Base-by-base conservation (phyloP, 352 stramenopile genomes). In the Globisporangium apiculatum region DNA sequence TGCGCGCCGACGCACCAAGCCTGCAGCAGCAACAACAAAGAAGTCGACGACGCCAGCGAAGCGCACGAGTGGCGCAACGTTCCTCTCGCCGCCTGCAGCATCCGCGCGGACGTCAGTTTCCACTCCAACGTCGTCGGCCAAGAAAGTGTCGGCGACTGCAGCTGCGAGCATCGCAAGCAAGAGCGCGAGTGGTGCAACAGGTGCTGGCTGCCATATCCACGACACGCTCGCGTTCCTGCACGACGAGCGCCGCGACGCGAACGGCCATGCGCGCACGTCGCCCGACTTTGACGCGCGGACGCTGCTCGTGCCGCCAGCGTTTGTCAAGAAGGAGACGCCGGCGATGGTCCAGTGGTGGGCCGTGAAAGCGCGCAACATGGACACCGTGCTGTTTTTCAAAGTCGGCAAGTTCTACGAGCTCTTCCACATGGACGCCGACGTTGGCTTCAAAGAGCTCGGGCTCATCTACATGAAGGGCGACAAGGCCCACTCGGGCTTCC, bases 381-480 rank as follows among this genome's bases (percentile, higher is more conserved):
- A 99, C 72, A 98, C 93, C 2, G 83, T 99, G 2, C 73, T 99
- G 1, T 97, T 99, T 56, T 99, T 99, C 80, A 99, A 99, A 71
- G 97, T 97, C 40, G 95, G 95, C 53, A 98, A 98, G 71, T 98
- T 99, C 57, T 98, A 98, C 71, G 94, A 98, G 72, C 68, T 96
- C 35, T 94, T 94, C 58, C 97, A 99, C 77, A 98, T 98, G 87
- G 98, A 99, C 71, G 97, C 98, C 0, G 97, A 99, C 71, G 76
- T 99, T 31, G 97, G 90, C 46, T 97, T 99, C 49, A 87, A 95
- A 56, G 88, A 99, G 50, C 71, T 98, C 11, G 89, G 95, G 38
- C 75, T 99, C 41, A 97, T 97, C 53, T 99, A 99, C 73, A 99
- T 99, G 97, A 99, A 99, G 75, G 96, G 94, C 9, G 84, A 96